Percentiles rank a stretch among this genome's conserved stretches.
phyloP scores from a whole-genome alignment of 306 rosid species.

The Styphnolobium japonicum region DNA sequence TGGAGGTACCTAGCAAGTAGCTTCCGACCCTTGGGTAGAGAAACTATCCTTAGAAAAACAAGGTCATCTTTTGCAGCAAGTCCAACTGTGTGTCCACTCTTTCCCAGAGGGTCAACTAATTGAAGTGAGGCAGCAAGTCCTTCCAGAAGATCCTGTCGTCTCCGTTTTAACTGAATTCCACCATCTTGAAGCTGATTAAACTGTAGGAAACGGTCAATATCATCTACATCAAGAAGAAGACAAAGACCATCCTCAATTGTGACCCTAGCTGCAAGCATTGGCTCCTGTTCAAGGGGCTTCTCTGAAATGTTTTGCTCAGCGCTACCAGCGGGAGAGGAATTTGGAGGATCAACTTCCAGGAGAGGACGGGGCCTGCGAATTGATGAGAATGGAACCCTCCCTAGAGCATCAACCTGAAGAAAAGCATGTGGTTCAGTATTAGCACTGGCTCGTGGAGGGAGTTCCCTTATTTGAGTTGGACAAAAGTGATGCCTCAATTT shows the following conservation, averaged over 20 bases:
- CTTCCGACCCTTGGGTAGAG: slow-evolving; percentile 89
- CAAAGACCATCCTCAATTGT: slow-evolving; percentile 89
- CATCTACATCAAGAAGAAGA: slow-evolving; percentile 95
- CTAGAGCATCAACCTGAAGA: slow-evolving; percentile 99
- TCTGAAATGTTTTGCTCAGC: slow-evolving; percentile 68
- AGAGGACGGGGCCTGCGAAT: slow-evolving; percentile 99
- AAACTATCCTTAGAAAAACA: slow-evolving; percentile 75
- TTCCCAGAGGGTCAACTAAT: slow-evolving; percentile 84
- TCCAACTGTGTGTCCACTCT: slow-evolving; percentile 60
- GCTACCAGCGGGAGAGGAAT: slow-evolving; percentile 47
- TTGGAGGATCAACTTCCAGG: slow-evolving; percentile 90
- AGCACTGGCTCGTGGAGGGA: slow-evolving; percentile 74
- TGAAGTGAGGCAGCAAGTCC: slow-evolving; percentile 86
- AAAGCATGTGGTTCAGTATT: slow-evolving; percentile 91
- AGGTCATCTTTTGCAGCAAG: slow-evolving; percentile 79
- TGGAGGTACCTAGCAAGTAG: slow-evolving; percentile 74
- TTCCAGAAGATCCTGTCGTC: slow-evolving; percentile 73
- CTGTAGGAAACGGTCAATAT: slow-evolving; percentile 87
- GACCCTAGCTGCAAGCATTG: slow-evolving; percentile 94
- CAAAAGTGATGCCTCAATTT: slow-evolving; percentile 89
- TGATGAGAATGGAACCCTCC: slow-evolving; percentile 98
- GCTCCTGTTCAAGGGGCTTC: slow-evolving; percentile 97
- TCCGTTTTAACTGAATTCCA: slow-evolving; percentile 60
- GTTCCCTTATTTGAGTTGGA: slow-evolving; percentile 87
- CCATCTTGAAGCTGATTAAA: slow-evolving; percentile 85